These are phyloP conservation scores for Comarum palustre DNA, from an alignment of 306 rosid species.

Conservation along the genomic window DNA sequence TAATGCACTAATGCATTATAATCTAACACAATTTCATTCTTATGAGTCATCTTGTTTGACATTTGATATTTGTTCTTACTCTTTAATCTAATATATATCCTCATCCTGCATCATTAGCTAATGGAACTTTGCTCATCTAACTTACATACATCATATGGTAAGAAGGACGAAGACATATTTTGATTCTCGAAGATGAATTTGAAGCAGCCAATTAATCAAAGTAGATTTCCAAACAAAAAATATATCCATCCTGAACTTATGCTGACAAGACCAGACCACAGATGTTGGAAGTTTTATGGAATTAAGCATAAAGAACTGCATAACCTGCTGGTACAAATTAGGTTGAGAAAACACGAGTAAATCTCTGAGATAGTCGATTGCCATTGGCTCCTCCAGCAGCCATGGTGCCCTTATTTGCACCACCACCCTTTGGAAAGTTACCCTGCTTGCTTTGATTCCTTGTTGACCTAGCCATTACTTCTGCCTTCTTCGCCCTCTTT, in stretches of 20 bases:
- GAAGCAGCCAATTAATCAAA: background rate
- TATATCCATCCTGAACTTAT: background rate
- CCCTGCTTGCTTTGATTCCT: background rate
- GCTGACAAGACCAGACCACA: background rate
- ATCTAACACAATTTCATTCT: background rate
- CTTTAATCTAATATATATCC: background rate
- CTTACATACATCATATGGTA: background rate
- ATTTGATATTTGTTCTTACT: background rate
- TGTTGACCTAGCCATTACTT: background rate
- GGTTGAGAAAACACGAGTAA: background rate
- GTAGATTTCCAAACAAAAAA: background rate
- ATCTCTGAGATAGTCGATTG: background rate
- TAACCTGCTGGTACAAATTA: background rate
- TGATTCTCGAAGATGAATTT: background rate
- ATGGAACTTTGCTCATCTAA: background rate
- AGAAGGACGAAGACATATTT: background rate
- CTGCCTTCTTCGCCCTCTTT: constrained; percentile 20
- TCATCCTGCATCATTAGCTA: background rate
- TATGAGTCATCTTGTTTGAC: background rate
- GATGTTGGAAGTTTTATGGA: background rate
- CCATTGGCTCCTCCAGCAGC: constrained; percentile 5
- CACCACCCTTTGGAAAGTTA: constrained; percentile 10
- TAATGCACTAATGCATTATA: background rate
- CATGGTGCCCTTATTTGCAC: constrained; percentile 5
- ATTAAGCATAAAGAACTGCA: background rate